Evolutionary conservation across 2,329 filamentous ascomycete genomes (phyloP).

Genomic region (Pseudopyricularia cyperi): DNA sequence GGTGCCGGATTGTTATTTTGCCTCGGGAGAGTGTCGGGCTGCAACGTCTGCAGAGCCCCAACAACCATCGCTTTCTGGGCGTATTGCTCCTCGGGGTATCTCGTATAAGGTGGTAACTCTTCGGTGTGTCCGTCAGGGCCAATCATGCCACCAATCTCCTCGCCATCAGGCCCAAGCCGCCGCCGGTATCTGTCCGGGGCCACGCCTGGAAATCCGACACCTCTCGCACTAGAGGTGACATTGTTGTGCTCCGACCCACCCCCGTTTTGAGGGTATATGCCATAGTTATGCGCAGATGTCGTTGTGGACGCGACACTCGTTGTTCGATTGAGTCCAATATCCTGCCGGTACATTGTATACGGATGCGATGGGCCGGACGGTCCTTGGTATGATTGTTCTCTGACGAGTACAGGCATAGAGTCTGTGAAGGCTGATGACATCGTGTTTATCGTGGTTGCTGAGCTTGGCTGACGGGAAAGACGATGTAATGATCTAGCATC

Average conservation of each 20-base stretch:
- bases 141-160: constrained; percentile 77
- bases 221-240: constrained; percentile 2
- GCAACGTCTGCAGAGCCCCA: not conserved
- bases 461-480: not conserved
- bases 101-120: constrained; percentile 80
- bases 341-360: constrained; percentile 74
- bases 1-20: not conserved
- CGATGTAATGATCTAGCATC: not conserved
- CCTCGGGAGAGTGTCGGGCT: too few species aligned
- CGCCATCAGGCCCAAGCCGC: constrained; percentile 64
- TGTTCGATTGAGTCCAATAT: constrained; percentile 59
- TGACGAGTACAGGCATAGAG: not conserved
- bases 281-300: constrained; percentile 61
- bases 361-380: constrained; percentile 68
- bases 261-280: constrained; percentile 73
- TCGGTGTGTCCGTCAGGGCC: constrained; percentile 82
- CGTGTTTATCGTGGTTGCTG: not conserved
- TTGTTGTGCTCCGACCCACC: constrained; percentile 34
- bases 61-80: constrained; percentile 35
- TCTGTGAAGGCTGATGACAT: not conserved
- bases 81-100: constrained; percentile 67
- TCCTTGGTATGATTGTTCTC: constrained; percentile 41
- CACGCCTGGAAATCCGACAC: constrained; percentile 60
- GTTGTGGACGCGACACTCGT: constrained; percentile 50
- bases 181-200: constrained; percentile 51